Percentiles rank a stretch among this genome's conserved stretches.
phyloP scores from a whole-genome alignment of 2,329 filamentous ascomycete species.

The Pseudonectria foliicola region DNA sequence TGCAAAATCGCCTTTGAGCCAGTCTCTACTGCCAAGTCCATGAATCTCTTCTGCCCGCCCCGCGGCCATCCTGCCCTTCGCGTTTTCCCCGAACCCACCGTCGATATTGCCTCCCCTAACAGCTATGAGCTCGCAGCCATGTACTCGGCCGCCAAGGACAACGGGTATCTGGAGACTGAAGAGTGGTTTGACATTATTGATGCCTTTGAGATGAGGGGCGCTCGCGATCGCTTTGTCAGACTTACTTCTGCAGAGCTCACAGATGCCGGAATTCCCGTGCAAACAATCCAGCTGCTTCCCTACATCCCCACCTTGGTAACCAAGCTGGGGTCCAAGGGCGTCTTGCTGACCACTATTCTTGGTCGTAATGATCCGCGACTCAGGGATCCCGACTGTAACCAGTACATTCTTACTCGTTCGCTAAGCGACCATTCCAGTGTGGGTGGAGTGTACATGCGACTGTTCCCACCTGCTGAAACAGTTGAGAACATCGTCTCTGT shows the following conservation, averaged over 20 bases:
- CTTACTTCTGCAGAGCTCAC: constrained; percentile 63
- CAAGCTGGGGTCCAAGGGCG: constrained; percentile 71
- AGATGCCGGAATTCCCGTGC: constrained; percentile 75
- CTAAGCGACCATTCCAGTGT: constrained; percentile 44
- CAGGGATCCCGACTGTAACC: constrained; percentile 51
- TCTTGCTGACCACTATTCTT: constrained; percentile 68
- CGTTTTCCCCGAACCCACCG: constrained; percentile 53
- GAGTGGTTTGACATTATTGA: constrained; percentile 79
- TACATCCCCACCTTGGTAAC: constrained; percentile 80
- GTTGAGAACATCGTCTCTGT: constrained; percentile 76
- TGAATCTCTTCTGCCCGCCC: constrained; percentile 53
- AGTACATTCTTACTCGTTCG: constrained; percentile 65
- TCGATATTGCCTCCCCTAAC: constrained; percentile 78
- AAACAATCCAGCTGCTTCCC: constrained; percentile 76
- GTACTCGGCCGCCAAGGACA: constrained; percentile 60
- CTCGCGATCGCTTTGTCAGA: constrained; percentile 62
- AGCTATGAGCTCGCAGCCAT: constrained; percentile 73
- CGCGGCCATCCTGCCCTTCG: constrained; percentile 32
- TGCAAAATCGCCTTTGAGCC: constrained; percentile 75
- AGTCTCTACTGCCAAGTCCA: constrained; percentile 74
- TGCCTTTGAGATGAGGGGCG: constrained; percentile 66
- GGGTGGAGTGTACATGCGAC: constrained; percentile 75
- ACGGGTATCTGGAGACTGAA: constrained; percentile 59
- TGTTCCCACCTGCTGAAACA: constrained; percentile 59
- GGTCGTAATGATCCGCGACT: constrained; percentile 60